Percentiles rank a stretch among this genome's conserved stretches.
Conservation (phyloP, 2,329 filamentous ascomycete genomes). For the Diaporthe velutina region DNA sequence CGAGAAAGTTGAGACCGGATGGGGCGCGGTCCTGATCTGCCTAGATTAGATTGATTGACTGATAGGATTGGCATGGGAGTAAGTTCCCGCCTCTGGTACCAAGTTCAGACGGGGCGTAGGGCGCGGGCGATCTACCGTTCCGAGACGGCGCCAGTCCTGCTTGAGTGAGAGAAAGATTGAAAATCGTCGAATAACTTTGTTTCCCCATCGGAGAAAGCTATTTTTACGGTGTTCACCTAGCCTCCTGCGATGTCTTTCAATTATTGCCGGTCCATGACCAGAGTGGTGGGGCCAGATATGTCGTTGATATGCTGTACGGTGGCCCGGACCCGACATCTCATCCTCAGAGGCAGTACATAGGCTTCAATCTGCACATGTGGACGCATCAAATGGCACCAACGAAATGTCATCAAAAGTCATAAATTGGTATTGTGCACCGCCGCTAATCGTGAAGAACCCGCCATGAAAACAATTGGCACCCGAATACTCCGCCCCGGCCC, state of each 20-base stretch:
- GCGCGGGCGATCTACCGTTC: slow-evolving; percentile 25
- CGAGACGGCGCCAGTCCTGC: slow-evolving; percentile 17
- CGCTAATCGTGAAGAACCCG: slow-evolving; percentile 24
- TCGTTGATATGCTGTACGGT: not conserved
- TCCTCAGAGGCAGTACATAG: not conserved
- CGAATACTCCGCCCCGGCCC: slow-evolving; percentile 26
- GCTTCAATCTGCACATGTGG: not conserved
- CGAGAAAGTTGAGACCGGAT: slow-evolving; percentile 29
- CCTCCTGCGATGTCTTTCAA: not conserved
- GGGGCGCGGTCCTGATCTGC: slow-evolving; percentile 9
- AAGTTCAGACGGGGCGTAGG: slow-evolving; percentile 10
- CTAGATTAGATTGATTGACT: slow-evolving; percentile 1
- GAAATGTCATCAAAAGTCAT: slow-evolving; percentile 1
- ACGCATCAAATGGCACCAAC: not conserved
- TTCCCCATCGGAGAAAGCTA: not conserved
- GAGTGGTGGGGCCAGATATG: not conserved
- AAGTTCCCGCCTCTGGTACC: not conserved
- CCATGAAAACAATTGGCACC: slow-evolving; percentile 10
- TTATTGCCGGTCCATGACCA: not conserved
- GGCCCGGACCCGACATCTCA: no score
- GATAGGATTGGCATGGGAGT: not conserved
- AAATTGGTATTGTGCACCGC: slow-evolving; percentile 29
- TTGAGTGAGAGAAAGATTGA: not conserved
- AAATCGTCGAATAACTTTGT: not conserved
- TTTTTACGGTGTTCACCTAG: not conserved